phyloP scores from a whole-genome alignment of 345 rosid genomes.

The Gossypium longicalyx region DNA sequence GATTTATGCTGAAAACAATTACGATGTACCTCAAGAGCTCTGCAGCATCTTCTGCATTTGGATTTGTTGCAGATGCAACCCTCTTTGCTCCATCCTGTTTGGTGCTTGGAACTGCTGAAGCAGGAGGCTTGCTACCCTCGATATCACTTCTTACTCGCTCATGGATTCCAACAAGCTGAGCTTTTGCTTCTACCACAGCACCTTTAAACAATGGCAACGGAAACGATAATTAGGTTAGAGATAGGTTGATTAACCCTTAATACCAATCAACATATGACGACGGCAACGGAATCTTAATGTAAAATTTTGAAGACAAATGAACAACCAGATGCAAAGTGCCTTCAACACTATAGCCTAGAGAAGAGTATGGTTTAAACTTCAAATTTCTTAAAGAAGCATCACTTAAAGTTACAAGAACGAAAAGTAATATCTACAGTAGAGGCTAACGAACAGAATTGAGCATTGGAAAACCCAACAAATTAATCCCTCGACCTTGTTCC shows the following conservation, averaged over 20 bases:
- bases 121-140: constrained; percentile 48
- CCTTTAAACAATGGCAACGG: constrained; percentile 32
- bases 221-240: neutral
- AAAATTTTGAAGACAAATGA: constrained; percentile 4
- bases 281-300: neutral
- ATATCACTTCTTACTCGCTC: constrained; percentile 87
- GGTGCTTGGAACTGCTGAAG: constrained; percentile 28
- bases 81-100: constrained; percentile 48
- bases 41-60: constrained; percentile 88
- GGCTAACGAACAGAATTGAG: neutral
- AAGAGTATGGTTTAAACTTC: neutral
- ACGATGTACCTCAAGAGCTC: constrained; percentile 62
- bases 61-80: constrained; percentile 69
- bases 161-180: constrained; percentile 81
- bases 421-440: neutral
- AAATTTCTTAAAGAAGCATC: neutral
- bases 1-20: neutral
- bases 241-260: neutral
- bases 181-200: constrained; percentile 71
- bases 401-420: neutral
- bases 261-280: neutral
- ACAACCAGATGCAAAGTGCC: neutral
- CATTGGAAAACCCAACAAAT: neutral
- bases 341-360: neutral
- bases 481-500: neutral